These are phyloP conservation scores for Diaporthe nobilis DNA, from an alignment of 2,329 filamentous ascomycete genomes.

Conservation along the genomic window DNA sequence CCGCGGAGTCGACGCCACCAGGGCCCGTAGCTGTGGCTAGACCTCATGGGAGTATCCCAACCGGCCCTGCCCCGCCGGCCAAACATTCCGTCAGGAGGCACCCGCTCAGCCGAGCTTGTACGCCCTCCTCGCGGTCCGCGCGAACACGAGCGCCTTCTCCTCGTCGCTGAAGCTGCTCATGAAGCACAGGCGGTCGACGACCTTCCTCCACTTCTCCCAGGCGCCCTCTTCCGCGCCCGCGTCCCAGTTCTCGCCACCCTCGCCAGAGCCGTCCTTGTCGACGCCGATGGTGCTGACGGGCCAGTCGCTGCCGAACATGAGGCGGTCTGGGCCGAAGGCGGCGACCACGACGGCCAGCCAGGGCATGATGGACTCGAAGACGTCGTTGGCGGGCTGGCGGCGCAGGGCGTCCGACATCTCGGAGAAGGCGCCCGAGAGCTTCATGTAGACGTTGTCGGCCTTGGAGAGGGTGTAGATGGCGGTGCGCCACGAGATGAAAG, in stretches of 20 bases:
- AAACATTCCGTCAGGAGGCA: not conserved
- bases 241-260: conserved; percentile 35
- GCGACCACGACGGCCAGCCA: conserved; percentile 82
- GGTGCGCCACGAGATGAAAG: conserved; percentile 78
- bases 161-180: conserved; percentile 72
- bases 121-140: conserved; percentile 78
- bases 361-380: conserved; percentile 75
- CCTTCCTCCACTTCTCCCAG: conserved; percentile 81
- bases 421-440: conserved; percentile 75
- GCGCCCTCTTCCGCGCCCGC: conserved; percentile 61
- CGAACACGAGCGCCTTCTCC: conserved; percentile 78
- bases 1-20: not conserved
- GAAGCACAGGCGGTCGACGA: conserved; percentile 78
- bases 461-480: conserved; percentile 77
- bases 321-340: conserved; percentile 77
- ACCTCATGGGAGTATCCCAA: too few species aligned
- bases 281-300: conserved; percentile 81
- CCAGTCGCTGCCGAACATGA: conserved; percentile 97
- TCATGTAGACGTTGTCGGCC: conserved; percentile 79
- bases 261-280: conserved; percentile 40
- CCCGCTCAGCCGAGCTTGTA: conserved; percentile 62
- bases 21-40: not conserved
- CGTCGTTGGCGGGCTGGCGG: conserved; percentile 63
- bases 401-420: conserved; percentile 77
- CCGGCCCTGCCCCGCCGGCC: not conserved